Percentiles rank a stretch among this genome's conserved stretches.
phyloP scores from a whole-genome alignment of 768 basidiomycete species.

The Jaapia argillacea region DNA sequence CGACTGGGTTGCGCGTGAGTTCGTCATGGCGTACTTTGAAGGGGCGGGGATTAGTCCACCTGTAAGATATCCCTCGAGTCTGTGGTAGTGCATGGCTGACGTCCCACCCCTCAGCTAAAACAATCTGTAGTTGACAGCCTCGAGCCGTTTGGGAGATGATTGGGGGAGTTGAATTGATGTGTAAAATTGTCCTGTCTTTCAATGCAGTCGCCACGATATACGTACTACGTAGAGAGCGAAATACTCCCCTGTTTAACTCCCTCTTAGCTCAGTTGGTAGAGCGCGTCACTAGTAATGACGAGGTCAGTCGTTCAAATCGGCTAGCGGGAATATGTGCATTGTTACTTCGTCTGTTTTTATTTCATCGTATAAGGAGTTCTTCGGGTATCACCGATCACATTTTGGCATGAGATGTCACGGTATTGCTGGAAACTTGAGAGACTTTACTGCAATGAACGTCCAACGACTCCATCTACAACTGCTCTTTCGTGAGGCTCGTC shows the following conservation, averaged over 20 bases:
- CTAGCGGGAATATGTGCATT: conserved; percentile 18
- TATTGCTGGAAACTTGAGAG: too few species aligned
- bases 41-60: conserved; percentile 60
- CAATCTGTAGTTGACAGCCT: conserved; percentile 15
- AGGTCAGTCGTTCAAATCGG: conserved; percentile 61
- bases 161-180: too few species aligned
- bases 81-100: background rate
- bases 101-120: conserved; percentile 17
- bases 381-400: too few species aligned
- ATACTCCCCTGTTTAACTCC: conserved; percentile 10
- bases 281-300: conserved; percentile 66
- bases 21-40: conserved; percentile 69
- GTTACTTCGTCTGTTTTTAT: background rate
- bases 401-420: too few species aligned
- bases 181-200: background rate
- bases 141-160: conserved; percentile 12
- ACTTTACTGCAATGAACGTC: too few species aligned
- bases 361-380: background rate
- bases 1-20: conserved; percentile 67
- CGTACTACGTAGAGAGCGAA: background rate
- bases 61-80: conserved; percentile 29
- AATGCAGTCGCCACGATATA: too few species aligned
- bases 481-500: too few species aligned
- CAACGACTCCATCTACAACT: too few species aligned
- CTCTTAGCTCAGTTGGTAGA: conserved; percentile 37